Conservation (phyloP, 2,329 filamentous ascomycete species). For the Bipolaris cookei region DNA sequence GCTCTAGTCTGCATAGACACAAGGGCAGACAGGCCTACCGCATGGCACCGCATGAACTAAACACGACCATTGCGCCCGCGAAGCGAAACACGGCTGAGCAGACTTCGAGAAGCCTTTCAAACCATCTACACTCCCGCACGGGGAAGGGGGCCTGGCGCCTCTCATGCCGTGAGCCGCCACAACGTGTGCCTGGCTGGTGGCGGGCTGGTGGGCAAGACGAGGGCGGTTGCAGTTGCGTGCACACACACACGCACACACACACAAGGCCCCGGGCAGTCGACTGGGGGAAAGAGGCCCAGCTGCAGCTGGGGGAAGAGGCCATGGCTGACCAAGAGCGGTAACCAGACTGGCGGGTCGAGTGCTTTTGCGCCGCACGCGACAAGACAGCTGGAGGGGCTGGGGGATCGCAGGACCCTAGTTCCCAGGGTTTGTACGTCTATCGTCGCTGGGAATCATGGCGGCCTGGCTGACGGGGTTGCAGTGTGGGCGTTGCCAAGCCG, state of each 20-base stretch:
- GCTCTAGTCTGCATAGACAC: constrained; percentile 24
- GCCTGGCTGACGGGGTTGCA: constrained; percentile 1
- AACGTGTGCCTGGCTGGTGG: neutral
- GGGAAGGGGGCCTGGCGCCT: too few relatives aligned
- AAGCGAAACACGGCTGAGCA: constrained; percentile 10
- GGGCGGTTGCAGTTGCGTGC: neutral
- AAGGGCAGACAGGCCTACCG: constrained; percentile 1
- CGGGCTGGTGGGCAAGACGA: too few relatives aligned
- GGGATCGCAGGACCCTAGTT: neutral
- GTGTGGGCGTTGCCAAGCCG: constrained; percentile 14
- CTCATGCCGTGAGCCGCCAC: neutral
- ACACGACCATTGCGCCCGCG: constrained; percentile 23
- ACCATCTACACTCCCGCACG: too few relatives aligned
- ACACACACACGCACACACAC: neutral
- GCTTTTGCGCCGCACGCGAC: constrained; percentile 27
- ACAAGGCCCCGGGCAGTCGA: neutral
- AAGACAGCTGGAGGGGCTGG: constrained; percentile 10
- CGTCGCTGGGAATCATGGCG: neutral
- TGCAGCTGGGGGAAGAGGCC: neutral
- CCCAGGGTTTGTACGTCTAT: neutral
- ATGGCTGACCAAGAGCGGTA: neutral
- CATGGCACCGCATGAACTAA: constrained; percentile 28
- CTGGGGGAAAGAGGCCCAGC: neutral
- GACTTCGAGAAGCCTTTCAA: constrained; percentile 12
- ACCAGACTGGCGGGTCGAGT: constrained; percentile 24